These are phyloP conservation scores for Rhododendron molle DNA, from an alignment of 148 eudicot genomes.

Conservation along the genomic window DNA sequence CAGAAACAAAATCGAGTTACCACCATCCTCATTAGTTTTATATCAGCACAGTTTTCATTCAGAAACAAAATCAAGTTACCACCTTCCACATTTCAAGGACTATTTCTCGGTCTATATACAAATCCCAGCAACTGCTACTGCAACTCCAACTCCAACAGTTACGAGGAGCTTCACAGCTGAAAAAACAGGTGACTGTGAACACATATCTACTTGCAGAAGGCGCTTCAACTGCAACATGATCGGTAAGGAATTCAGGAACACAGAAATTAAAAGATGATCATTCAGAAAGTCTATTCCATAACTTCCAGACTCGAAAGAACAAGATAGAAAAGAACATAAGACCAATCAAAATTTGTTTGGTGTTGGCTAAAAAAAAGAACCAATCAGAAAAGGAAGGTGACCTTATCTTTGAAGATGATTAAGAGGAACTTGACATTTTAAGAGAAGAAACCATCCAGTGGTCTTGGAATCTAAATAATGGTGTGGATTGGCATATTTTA, in stretches of 20 bases:
- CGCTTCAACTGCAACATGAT: conserved; percentile 44
- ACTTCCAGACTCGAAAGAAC: neutral
- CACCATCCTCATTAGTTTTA: neutral
- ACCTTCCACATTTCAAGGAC: neutral
- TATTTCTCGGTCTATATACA: conserved; percentile 63
- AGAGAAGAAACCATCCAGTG: too few relatives aligned
- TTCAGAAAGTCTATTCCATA: too few relatives aligned
- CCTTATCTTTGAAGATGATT: too few relatives aligned
- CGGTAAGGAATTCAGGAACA: neutral
- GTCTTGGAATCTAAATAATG: too few relatives aligned
- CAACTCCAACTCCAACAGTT: conserved; percentile 60
- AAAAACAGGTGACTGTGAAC: conserved; percentile 30
- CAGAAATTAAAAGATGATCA: too few relatives aligned
- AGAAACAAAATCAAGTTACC: neutral
- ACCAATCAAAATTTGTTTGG: neutral
- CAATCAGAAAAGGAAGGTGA: neutral
- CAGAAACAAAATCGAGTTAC: neutral
- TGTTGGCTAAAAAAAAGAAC: too few relatives aligned
- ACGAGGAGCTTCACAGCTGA: conserved; percentile 45
- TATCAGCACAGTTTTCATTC: neutral
- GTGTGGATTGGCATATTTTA: too few relatives aligned
- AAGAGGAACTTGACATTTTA: too few relatives aligned
- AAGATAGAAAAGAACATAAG: neutral
- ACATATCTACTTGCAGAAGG: conserved; percentile 45
- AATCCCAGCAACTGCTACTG: conserved; percentile 69